Conservation (phyloP, 805 yeast genomes). For the Geotrichum ghanense region DNA sequence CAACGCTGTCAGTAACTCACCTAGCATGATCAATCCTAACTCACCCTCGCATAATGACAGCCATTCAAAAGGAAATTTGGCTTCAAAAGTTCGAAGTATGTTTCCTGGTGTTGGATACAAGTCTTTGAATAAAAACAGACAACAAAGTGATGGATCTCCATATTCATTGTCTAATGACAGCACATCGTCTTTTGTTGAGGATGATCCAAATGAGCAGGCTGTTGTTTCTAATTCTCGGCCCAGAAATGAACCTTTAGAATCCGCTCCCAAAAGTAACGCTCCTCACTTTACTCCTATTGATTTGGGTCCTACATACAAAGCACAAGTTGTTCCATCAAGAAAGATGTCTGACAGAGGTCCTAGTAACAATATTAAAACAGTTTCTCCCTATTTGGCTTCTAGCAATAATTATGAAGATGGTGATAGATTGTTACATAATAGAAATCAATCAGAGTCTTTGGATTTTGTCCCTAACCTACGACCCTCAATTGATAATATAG, state of each 20-base stretch:
- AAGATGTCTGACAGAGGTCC: not conserved
- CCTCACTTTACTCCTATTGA: not conserved
- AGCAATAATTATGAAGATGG: not conserved
- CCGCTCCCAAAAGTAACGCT: not conserved
- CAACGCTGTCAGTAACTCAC: not conserved
- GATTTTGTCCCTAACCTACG: not conserved
- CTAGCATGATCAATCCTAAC: not conserved
- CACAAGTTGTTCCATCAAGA: not conserved
- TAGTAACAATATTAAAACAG: not conserved
- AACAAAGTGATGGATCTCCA: not conserved
- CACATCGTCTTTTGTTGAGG: slow-evolving; percentile 6
- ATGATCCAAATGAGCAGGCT: not conserved
- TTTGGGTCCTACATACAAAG: not conserved
- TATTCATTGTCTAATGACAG: slow-evolving; percentile 2
- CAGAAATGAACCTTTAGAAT: not conserved
- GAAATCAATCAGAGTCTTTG: not conserved
- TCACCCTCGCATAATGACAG: not conserved
- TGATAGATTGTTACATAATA: not conserved
- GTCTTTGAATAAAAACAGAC: slow-evolving; percentile 5
- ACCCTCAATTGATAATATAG: not conserved
- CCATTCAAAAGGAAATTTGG: not conserved
- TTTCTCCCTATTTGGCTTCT: not conserved
- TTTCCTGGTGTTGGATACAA: slow-evolving; percentile 10
- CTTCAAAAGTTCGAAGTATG: slow-evolving; percentile 8
- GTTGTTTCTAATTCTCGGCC: not conserved